Evolutionary conservation across 2,329 filamentous ascomycete genomes (phyloP).

Genomic region (Aspergillus chevalieri): DNA sequence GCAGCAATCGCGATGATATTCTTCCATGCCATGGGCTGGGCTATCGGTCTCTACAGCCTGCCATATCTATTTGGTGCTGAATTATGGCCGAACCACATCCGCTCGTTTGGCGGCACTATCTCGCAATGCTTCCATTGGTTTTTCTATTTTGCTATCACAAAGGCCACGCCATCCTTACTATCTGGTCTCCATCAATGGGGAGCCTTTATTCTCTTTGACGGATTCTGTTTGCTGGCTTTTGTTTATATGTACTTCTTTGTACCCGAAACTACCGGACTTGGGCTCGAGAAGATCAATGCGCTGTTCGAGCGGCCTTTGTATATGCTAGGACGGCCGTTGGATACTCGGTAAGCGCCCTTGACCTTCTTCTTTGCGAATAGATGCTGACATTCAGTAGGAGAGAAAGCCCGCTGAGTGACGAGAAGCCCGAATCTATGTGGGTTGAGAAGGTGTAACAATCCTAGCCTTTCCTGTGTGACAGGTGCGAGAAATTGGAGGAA

Average conservation of each 20-base stretch:
- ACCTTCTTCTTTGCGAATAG: not conserved
- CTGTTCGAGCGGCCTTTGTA: conserved; percentile 27
- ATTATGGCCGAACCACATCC: conserved; percentile 42
- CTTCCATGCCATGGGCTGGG: conserved; percentile 42
- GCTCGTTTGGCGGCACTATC: conserved; percentile 39
- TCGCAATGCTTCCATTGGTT: conserved; percentile 40
- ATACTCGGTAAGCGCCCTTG: not conserved
- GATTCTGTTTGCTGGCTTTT: conserved; percentile 30
- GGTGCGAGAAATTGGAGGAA: no score
- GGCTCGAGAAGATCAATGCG: conserved; percentile 33
- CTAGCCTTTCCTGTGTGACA: no score
- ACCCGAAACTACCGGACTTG: conserved; percentile 33
- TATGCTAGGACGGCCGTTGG: not conserved
- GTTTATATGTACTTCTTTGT: conserved; percentile 34
- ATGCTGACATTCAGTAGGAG: not conserved
- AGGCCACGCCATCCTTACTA: conserved; percentile 29
- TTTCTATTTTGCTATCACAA: conserved; percentile 37
- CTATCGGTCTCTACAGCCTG: conserved; percentile 29
- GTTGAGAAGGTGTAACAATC: not conserved
- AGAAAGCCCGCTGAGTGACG: not conserved
- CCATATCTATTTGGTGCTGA: conserved; percentile 43
- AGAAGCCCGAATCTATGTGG: not conserved
- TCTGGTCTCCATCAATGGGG: conserved; percentile 24
- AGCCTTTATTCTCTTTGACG: conserved; percentile 37
- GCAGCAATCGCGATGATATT: conserved; percentile 42